Conservation (phyloP, 345 rosid genomes). For the Camelina hispida region DNA sequence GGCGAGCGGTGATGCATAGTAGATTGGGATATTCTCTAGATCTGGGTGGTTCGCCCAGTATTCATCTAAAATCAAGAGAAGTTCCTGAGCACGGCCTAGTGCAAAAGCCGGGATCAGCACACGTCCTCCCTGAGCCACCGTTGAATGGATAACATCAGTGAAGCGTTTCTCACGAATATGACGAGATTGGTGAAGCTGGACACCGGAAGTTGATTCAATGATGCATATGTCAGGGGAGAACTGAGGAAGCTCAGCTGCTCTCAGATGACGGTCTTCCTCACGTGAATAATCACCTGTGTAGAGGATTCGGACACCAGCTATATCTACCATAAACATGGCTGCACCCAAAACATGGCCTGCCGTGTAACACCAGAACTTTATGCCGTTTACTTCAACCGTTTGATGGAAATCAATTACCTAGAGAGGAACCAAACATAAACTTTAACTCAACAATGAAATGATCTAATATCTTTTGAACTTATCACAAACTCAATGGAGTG, state of each 20-base stretch:
- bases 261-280: constrained; percentile 93
- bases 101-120: constrained; percentile 87
- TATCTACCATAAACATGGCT: constrained; percentile 98
- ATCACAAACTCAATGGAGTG: not conserved
- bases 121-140: constrained; percentile 89
- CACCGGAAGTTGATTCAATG: constrained; percentile 95
- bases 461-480: not conserved
- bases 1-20: constrained; percentile 96
- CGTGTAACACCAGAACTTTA: constrained; percentile 96
- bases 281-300: constrained; percentile 97
- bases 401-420: constrained; percentile 85
- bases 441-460: not conserved
- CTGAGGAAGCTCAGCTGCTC: constrained; percentile 95
- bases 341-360: constrained; percentile 99
- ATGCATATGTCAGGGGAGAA: constrained; percentile 96
- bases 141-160: constrained; percentile 89
- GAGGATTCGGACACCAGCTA: constrained; percentile 90
- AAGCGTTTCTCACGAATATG: constrained; percentile 90
- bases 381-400: constrained; percentile 87
- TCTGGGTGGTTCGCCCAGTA: constrained; percentile 90
- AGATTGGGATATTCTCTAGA: constrained; percentile 87
- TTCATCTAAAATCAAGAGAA: constrained; percentile 84
- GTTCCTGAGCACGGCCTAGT: constrained; percentile 87
- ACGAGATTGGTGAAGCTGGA: constrained; percentile 94
- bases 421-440: constrained; percentile 13